Evolutionary conservation across 2,329 filamentous ascomycete genomes (phyloP).

Genomic region (Aspergillus carbonarius): DNA sequence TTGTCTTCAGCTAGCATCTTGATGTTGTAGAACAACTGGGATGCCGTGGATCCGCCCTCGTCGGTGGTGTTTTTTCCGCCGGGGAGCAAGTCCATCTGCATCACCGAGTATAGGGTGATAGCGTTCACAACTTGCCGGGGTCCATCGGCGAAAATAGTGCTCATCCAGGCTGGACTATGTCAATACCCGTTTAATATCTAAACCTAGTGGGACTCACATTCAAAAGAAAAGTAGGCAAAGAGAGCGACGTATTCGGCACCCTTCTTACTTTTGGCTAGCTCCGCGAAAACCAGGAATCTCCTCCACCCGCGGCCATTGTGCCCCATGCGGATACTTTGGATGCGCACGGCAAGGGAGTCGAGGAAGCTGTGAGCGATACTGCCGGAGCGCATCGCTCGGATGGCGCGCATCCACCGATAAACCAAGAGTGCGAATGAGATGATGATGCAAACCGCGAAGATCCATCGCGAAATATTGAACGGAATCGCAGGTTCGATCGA

Average conservation of each 20-base stretch:
- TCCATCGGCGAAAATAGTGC: conserved; percentile 85
- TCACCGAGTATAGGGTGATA: conserved; percentile 81
- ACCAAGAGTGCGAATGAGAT: conserved; percentile 79
- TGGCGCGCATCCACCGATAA: conserved; percentile 77
- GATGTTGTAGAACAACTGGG: conserved; percentile 82
- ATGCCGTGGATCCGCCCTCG: conserved; percentile 62
- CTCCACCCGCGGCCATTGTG: conserved; percentile 73
- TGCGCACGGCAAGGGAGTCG: conserved; percentile 78
- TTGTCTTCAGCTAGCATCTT: conserved; percentile 69
- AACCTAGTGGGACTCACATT: conserved; percentile 44
- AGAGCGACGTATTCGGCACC: conserved; percentile 86
- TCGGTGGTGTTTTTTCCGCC: conserved; percentile 51
- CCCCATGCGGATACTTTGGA: conserved; percentile 78
- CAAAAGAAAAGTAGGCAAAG: conserved; percentile 83
- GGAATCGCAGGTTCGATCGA: conserved; percentile 76
- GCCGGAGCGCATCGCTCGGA: conserved; percentile 76
- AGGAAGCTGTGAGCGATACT: conserved; percentile 91
- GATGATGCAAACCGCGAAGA: conserved; percentile 90
- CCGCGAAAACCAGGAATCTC: conserved; percentile 88
- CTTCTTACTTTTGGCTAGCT: conserved; percentile 87
- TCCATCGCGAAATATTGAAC: conserved; percentile 83
- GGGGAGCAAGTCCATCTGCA: conserved; percentile 71
- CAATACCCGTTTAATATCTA: background rate
- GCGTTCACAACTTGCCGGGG: conserved; percentile 90
- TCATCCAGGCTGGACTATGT: conserved; percentile 69